These are phyloP conservation scores for Sporothrix schenckii DNA, from an alignment of 2,329 filamentous ascomycete species.

Conservation along the genomic window DNA sequence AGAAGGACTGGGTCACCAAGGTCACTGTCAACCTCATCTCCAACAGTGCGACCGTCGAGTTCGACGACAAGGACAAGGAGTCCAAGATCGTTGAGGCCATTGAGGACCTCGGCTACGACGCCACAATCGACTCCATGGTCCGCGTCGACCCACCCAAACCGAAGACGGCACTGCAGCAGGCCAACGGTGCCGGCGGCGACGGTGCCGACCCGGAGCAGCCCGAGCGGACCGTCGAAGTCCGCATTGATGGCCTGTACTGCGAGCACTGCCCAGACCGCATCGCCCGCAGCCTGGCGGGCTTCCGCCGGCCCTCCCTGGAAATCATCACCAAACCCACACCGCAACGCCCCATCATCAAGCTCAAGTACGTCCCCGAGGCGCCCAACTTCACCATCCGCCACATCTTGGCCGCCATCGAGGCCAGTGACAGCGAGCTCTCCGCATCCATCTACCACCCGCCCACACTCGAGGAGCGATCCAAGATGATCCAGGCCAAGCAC, in stretches of 20 bases:
- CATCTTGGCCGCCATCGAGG: slow-evolving; percentile 69
- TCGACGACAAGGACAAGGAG: slow-evolving; percentile 51
- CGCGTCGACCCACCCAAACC: slow-evolving; percentile 43
- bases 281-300: slow-evolving; percentile 55
- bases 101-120: slow-evolving; percentile 68
- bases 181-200: background rate
- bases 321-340: slow-evolving; percentile 60
- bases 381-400: slow-evolving; percentile 74
- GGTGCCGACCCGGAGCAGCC: background rate
- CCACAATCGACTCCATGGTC: slow-evolving; percentile 57
- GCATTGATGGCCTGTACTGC: slow-evolving; percentile 74
- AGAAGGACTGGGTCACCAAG: slow-evolving; percentile 60
- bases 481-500: slow-evolving; percentile 70
- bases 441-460: slow-evolving; percentile 77
- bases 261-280: slow-evolving; percentile 68
- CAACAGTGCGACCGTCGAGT: slow-evolving; percentile 67
- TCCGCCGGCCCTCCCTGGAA: slow-evolving; percentile 53
- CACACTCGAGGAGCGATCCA: slow-evolving; percentile 80
- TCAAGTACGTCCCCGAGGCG: slow-evolving; percentile 70
- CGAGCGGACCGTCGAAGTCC: slow-evolving; percentile 64
- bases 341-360: slow-evolving; percentile 66
- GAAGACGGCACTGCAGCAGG: slow-evolving; percentile 3
- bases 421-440: slow-evolving; percentile 65
- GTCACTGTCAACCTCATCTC: slow-evolving; percentile 66
- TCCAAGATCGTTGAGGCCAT: slow-evolving; percentile 57